Conservation (phyloP, 352 stramenopile genomes). For the Bremia lactucae region DNA sequence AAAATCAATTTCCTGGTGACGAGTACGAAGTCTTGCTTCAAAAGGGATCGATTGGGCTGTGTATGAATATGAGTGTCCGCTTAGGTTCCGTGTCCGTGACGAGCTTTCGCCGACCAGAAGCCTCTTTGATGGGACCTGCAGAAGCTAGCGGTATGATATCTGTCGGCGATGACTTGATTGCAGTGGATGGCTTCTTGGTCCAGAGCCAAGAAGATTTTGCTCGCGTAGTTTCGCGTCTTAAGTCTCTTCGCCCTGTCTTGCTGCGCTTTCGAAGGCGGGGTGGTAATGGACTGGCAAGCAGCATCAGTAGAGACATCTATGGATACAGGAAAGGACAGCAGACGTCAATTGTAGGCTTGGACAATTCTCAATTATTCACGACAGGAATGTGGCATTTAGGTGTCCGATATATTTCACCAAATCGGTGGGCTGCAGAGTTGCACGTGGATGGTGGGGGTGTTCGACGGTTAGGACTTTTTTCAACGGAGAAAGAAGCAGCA, state of each 20-base stretch:
- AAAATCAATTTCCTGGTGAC: conserved; percentile 44
- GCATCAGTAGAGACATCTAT: conserved; percentile 25
- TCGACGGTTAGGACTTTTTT: conserved; percentile 59
- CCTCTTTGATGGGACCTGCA: conserved; percentile 59
- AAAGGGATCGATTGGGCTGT: conserved; percentile 79
- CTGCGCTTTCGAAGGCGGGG: conserved; percentile 66
- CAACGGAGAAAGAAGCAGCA: conserved; percentile 64
- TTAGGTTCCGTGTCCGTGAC: conserved; percentile 70
- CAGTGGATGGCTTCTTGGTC: conserved; percentile 70
- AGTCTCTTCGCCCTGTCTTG: conserved; percentile 66
- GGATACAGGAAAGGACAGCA: conserved; percentile 55
- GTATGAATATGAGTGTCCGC: conserved; percentile 87
- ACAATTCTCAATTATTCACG: conserved; percentile 68
- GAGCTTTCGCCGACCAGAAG: conserved; percentile 71
- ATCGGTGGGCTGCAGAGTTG: conserved; percentile 73
- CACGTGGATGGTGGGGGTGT: conserved; percentile 75
- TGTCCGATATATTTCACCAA: conserved; percentile 61
- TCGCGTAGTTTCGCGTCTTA: conserved; percentile 69
- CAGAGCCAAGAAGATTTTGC: conserved; percentile 74
- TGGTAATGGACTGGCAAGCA: conserved; percentile 29
- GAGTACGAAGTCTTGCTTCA: conserved; percentile 83
- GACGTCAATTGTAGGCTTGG: conserved; percentile 49
- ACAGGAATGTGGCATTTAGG: conserved; percentile 78
- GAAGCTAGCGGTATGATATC: conserved; percentile 75
- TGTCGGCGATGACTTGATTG: conserved; percentile 68